Evolutionary conservation across 2,329 filamentous ascomycete species (phyloP), one percentile per base, ranked within the genome.

Genomic region (Aspergillus texensis): DNA sequence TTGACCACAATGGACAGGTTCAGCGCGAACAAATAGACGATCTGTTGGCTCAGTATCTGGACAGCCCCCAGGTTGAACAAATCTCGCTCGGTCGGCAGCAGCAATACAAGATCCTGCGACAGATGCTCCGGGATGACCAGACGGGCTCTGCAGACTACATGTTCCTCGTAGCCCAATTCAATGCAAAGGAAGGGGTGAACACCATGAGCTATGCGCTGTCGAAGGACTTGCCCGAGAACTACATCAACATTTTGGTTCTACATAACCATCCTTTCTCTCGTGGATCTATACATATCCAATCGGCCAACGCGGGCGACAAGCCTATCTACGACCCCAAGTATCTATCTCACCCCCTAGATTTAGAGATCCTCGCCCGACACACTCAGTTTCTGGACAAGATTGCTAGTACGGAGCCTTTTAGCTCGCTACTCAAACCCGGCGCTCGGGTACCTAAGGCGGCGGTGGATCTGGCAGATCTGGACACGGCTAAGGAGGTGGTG

Each of bases 321-420:
- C 82, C 83, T 0, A 67, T 77, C 26, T 78, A 82, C 62, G 76
- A 84, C 65, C 81, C 83, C 0, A 79, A 78, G 61, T 84, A 76
- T 68, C 74, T 85, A 5, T 75, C 74, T 0, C 73, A 80, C 43
- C 68, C 75, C n/a, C 74, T 79, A 0, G 82, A 85, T 62, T 73
- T 74, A 21, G 72, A 82, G 60, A 77, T 84, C 4, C 69, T 81
- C 45, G 66, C 72, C n/a, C 63, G 68, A 1, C 73, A 73, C n/a
- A 61, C 70, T 52, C 67, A 71, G 34, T 73, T 68, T 53, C 57
- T 71, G n/a, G 69, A 71, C 3, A 62, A 57, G 11, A 68, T 75
- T 30, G 65, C 66, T 5, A 26, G 61, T 6, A 71, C 72, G 0
- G 56, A 64, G 30, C 67, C 71, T n/a, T 65, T 72, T 11, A 55